Base-by-base conservation (phyloP, 805 yeast species). In the Nakazawaea siamensis region DNA sequence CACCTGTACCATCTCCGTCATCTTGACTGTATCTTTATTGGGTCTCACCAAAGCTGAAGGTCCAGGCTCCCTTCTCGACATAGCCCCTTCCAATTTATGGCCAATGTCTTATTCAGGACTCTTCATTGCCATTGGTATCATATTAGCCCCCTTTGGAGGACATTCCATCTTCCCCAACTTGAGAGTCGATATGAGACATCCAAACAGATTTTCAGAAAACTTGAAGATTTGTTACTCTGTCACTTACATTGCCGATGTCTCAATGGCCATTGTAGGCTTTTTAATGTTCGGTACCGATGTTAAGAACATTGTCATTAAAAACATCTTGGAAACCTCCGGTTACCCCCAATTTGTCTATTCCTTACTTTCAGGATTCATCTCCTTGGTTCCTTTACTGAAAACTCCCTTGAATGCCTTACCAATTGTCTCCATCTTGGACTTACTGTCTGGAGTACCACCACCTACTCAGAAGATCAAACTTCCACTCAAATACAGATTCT, bases 341-440 rank as follows among this genome's bases (percentile, higher is more conserved):
- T 86, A 81, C 50, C 94, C 95, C 1, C 46, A 52, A 11, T 70
- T 73, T 54, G 65, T 81, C 1, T 68, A 69, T 35, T 33, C 71
- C 19, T 55, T 74, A 25, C 66, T 84, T 30, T 77, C 90, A 34
- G 64, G 70, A 0, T 64, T 83, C 37, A 82, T 86, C 59, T 79
- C 94, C 13, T 52, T 83, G 31, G 76, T 87, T 14, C 95, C 96
- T 2, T 60, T 86, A 24, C 87, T 95, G 3, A 87, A 87, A 50
- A 77, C 90, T 0, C 95, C 96, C 4, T 66, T 86, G 39, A 82
- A 80, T 53, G 90, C 94, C 6, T 69, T 85, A 49, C 96, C 96
- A 0, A 80, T 87, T 30, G 77, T 85, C 24, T 68, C 85, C n/a
- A 80, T 87, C 2, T 50, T 83, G 21, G 95, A 84, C 47, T 64